Base-by-base conservation (phyloP, 148 eudicot genomes). In the Nyssa sinensis region DNA sequence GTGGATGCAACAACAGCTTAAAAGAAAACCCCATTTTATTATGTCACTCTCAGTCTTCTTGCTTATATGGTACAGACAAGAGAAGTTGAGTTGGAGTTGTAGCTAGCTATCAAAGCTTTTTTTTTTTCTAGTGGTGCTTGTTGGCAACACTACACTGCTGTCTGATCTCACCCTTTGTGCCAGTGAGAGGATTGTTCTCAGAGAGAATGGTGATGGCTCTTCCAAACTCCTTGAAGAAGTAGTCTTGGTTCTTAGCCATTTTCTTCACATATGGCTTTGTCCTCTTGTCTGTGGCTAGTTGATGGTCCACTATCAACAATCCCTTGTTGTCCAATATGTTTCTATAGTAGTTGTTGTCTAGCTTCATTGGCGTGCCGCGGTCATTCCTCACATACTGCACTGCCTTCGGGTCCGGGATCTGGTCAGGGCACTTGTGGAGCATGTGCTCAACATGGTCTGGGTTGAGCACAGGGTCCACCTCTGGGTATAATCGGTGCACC, bases 241-340 rank as follows among this genome's bases (percentile, higher is more conserved):
- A 95, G 11, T 88, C 90, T 78, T 91, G 90, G 67, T 70, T 87
- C 79, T 95, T 95, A 0, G 98, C 97, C 98, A 95, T 95, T 72
- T 95, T 95, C 80, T 86, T 78, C 58, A 95, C 98, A 80, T 57
- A 87, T 0, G 98, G 96, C 71, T 86, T 88, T 1, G 98, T 95
- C 72, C 96, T 86, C 83, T 80, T 84, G 72, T 95, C 98, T 19
- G 84, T 81, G 67, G 97, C 89, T 73, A 95, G 82, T 59, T 95
- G 97, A 66, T 95, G 98, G 67, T 95, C 98, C 67, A 95, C 98
- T 30, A 92, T 77, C 72, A 95, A 74, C 80, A 95, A 82, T 0
- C 98, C 98, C 85, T 95, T 95, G 91, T 88, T 92, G 83, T 95
- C 96, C 82, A 95, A 76, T 66, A 95, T 95, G 92, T 95, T 95